Evolutionary conservation across 202 grass and related monocot species (phyloP), one percentile per base, ranked within the genome.

Genomic region (Tripidium arundinaceum): DNA sequence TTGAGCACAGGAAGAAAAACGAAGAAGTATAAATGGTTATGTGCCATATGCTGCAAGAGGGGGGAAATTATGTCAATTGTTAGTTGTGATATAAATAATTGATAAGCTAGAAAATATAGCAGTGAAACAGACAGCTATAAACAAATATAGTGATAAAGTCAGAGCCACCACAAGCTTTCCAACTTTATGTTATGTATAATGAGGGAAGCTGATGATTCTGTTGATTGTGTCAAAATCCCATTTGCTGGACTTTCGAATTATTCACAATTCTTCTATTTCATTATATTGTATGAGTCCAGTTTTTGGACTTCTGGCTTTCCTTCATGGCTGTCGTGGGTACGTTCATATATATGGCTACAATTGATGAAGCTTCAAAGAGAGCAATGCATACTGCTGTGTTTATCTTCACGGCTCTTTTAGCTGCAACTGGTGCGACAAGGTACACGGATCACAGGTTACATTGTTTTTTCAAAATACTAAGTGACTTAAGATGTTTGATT

Each of bases 241-340:
- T 41, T 57, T 83, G 5, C 22, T 41, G 42, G 33, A 39, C 22
- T 46, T 74, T 64, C 37, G 64, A 74, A 65, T 65, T 74, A 25
- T 38, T 58, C 33, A 47, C 9, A 55, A 47, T 83, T 65, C 25
- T 67, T 60, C 11, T 72, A 24, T 72, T 66, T 40, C 54, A 75
- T 70, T 3, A 33, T 22, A 43, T 24, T 79, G 9, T 74, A 41
- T 85, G 77, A 59, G 34, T 86, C 58, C 86, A 98, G 92, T 98
- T 98, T 93, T 78, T 98, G 68, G 95, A 95, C 60, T 98, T 98
- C 75, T 98, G 96, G 92, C 92, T 98, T 86, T 98, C 96, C 41
- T 98, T 98, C 75, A 98, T 98, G 96, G 96, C 96, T 86, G 96
- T 98, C 21, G 74, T 91, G 46, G 89, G 96, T 80, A 98, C 92